Base-by-base conservation (phyloP, 495 filamentous ascomycete species). In the Penicillium parvum region DNA sequence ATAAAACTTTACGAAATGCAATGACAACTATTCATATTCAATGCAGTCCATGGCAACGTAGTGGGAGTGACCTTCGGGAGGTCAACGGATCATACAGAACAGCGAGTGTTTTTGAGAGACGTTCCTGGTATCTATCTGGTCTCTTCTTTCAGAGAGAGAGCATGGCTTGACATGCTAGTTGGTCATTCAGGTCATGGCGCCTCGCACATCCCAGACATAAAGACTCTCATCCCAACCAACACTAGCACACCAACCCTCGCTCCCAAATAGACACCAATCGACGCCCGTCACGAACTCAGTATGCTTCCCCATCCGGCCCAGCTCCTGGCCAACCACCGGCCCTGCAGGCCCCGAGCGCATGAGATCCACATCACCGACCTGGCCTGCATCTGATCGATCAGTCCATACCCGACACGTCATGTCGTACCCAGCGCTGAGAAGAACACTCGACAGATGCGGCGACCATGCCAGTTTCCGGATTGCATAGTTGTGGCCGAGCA, bases 201-300 rank as follows among this genome's bases (percentile, higher is more conserved):
- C 76, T 41, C 83, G 77, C 26, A 89, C 86, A 74, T 98, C 92
- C 90, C 90, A 98, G 7, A 96, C 79, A 57, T 90, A 74, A 22
- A 98, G 68, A 50, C 81, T 76, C 65, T 95, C 87, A 64, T 98
- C 92, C 94, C 94, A 98, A 0, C 88, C 88, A 5, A 82, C 83
- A 57, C 83, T 92, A 7, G 92, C 92, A 64, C 86, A 87, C 94
- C 94, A 98, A 3, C 94, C 92, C 50, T 95, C 91, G 12, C 77
- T 81, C 5, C 92, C 92, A 62, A 98, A 98, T 21, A 98, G 62
- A 66, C 92, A 96, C 92, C 92, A 98, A 58, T 97, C 92, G 7
- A 96, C 86, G 12, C 92, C 92, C n/a, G 86, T 96, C 20, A 82
- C 89, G 62, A 98, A 98, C 69, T 98, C 92, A 1, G 90, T 94